Evolutionary conservation across 2,329 filamentous ascomycete species (phyloP).

Genomic region (Trichoderma polysporum): DNA sequence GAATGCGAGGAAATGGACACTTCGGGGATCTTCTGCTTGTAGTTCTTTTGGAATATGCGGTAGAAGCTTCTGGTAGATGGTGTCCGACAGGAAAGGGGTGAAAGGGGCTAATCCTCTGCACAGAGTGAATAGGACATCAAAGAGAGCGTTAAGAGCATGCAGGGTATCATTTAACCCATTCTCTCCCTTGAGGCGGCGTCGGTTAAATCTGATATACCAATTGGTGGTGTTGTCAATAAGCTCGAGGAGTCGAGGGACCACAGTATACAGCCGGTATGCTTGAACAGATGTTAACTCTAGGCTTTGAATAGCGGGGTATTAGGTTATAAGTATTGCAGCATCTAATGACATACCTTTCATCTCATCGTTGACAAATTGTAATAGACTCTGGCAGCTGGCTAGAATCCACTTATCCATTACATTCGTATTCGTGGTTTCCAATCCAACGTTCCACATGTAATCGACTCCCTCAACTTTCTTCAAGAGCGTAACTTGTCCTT

Average conservation of each 20-base stretch:
- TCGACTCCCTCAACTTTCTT: conserved; percentile 82
- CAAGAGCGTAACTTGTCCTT: conserved; percentile 78
- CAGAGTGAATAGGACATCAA: conserved; percentile 88
- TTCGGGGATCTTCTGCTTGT: conserved; percentile 70
- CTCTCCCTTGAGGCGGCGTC: conserved; percentile 86
- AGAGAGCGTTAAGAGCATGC: conserved; percentile 89
- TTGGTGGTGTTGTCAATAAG: conserved; percentile 97
- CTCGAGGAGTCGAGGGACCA: conserved; percentile 78
- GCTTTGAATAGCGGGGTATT: not conserved
- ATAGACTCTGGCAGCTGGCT: conserved; percentile 84
- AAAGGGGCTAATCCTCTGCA: conserved; percentile 89
- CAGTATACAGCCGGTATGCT: conserved; percentile 81
- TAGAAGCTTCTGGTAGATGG: conserved; percentile 82
- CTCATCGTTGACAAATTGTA: conserved; percentile 89
- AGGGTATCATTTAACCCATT: conserved; percentile 81
- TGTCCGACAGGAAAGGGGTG: conserved; percentile 92
- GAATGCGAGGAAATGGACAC: conserved; percentile 89
- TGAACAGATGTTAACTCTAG: not conserved
- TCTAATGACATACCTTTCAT: conserved; percentile 67
- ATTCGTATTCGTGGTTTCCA: conserved; percentile 76
- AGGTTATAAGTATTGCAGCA: not conserved
- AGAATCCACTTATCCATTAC: conserved; percentile 97
- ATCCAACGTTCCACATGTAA: conserved; percentile 74
- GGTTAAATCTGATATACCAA: conserved; percentile 97
- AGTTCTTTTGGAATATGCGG: conserved; percentile 76